Base-by-base conservation (phyloP, 179 eudicot species). In the Spinacia oleracea region DNA sequence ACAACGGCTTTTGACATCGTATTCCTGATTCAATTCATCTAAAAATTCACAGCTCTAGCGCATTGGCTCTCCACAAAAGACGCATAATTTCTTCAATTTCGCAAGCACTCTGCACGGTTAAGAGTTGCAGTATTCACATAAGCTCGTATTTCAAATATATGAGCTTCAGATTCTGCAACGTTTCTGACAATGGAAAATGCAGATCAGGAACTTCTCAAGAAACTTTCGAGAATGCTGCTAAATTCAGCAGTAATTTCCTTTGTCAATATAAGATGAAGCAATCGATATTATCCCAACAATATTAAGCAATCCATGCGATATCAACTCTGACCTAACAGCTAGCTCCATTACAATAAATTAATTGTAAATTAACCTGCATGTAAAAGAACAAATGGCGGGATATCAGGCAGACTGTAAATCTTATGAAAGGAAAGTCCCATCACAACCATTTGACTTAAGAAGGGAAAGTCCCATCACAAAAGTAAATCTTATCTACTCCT, bases 1-100 rank as follows among this genome's bases (percentile, higher is more conserved):
- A 83, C 86, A 73, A 9, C n/a, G 34, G 67, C 71, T 80, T 80
- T 83, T 78, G 56, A 77, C 79, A 83, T 77, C 59, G 73, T 77
- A 67, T 42, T 72, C 73, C 71, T 74, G 65, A 70, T 63, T 78
- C 74, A 31, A 4, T 15, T 73, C 65, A 55, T 58, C 43, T 32
- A 46, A 70, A 46, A 62, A 35, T 34, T 73, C 74, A 72, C 25
- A 63, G 31, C 65, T 62, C 29, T 53, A 56, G 2, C 42, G 84
- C 78, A 35, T 35, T 25, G 53, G 68, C 55, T 68, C 79, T 69
- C 40, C 23, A 16, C 56, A 14, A n/a, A n/a, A 53, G 63, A 35
- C 35, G 64, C 74, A 31, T 29, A 31, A 78, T 40, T 53, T 77
- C 45, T 73, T 73, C 71, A 38, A 66, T 73, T 66, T 45, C 29